Conservation (phyloP, 1,139 yeast species). For the Saccharomycopsis hybrid region DNA sequence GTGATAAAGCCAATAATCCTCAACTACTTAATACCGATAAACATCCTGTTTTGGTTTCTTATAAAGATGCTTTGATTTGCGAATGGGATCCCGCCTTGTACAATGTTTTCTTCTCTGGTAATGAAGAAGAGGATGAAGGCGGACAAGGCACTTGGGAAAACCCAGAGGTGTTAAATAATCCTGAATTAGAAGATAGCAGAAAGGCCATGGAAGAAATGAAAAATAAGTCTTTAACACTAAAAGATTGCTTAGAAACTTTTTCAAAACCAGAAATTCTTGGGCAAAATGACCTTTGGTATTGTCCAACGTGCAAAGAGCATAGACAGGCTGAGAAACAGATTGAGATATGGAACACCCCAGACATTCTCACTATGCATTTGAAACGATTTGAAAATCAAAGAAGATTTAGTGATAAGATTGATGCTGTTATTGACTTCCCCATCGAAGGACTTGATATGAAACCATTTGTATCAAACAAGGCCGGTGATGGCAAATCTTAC, state of each 20-base stretch:
- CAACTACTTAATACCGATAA: slow-evolving; percentile 14
- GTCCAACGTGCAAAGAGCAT: slow-evolving; percentile 84
- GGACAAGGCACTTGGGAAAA: slow-evolving; percentile 47
- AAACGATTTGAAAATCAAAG: slow-evolving; percentile 85
- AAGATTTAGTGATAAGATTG: slow-evolving; percentile 85
- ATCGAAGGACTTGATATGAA: slow-evolving; percentile 73
- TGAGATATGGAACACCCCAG: slow-evolving; percentile 89
- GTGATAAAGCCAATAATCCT: neutral
- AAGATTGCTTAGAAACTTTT: slow-evolving; percentile 71
- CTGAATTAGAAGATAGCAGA: slow-evolving; percentile 44
- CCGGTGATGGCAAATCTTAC: slow-evolving; percentile 29
- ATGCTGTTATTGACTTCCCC: slow-evolving; percentile 80
- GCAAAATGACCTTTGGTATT: slow-evolving; percentile 89
- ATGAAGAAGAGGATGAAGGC: slow-evolving; percentile 33
- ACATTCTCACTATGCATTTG: slow-evolving; percentile 79
- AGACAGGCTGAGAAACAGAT: slow-evolving; percentile 88
- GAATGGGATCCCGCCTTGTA: slow-evolving; percentile 56
- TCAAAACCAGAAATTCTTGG: slow-evolving; percentile 82
- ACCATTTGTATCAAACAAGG: slow-evolving; percentile 41
- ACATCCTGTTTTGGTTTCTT: slow-evolving; percentile 25
- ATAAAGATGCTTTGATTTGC: slow-evolving; percentile 54
- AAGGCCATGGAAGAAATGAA: slow-evolving; percentile 34
- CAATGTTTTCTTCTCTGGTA: slow-evolving; percentile 44
- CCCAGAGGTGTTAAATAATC: slow-evolving; percentile 45
- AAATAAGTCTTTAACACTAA: slow-evolving; percentile 51